These are phyloP conservation scores for Orychophragmus violaceus DNA, from an alignment of 345 rosid species.

Conservation along the genomic window DNA sequence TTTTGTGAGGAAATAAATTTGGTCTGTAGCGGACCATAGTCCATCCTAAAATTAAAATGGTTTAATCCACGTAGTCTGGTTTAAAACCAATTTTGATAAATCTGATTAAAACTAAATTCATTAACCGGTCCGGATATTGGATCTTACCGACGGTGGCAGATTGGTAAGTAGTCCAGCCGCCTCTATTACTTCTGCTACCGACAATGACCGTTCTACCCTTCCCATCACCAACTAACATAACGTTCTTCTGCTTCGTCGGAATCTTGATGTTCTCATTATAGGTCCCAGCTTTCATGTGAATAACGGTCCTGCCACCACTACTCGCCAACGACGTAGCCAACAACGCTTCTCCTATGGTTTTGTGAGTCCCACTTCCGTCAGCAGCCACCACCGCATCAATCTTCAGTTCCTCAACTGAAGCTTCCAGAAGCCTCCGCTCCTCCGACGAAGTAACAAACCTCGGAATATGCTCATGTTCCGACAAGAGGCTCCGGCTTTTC, in stretches of 20 bases:
- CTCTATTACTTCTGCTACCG: slow-evolving; percentile 31
- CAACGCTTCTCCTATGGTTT: slow-evolving; percentile 39
- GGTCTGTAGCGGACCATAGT: no score
- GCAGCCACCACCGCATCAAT: slow-evolving; percentile 43
- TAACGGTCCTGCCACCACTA: slow-evolving; percentile 35
- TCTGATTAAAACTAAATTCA: no score
- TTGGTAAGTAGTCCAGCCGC: slow-evolving; percentile 42
- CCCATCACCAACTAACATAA: slow-evolving; percentile 58
- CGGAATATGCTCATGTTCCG: slow-evolving; percentile 11
- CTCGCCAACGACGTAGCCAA: slow-evolving; percentile 22
- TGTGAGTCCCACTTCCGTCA: slow-evolving; percentile 52
- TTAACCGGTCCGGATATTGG: no score
- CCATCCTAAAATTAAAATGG: no score
- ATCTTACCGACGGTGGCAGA: slow-evolving; percentile 52
- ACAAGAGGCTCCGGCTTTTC: not conserved
- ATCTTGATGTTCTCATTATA: slow-evolving; percentile 42
- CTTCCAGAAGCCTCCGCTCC: slow-evolving; percentile 38
- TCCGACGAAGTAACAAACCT: slow-evolving; percentile 24
- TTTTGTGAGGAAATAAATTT: no score
- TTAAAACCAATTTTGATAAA: no score
- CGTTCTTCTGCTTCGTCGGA: slow-evolving; percentile 43
- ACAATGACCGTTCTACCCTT: slow-evolving; percentile 48
- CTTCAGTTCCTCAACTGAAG: slow-evolving; percentile 31
- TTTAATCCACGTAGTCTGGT: no score
- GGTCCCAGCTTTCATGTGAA: slow-evolving; percentile 47